phyloP scores from a whole-genome alignment of 768 basidiomycete species.

The Galerina marginata region DNA sequence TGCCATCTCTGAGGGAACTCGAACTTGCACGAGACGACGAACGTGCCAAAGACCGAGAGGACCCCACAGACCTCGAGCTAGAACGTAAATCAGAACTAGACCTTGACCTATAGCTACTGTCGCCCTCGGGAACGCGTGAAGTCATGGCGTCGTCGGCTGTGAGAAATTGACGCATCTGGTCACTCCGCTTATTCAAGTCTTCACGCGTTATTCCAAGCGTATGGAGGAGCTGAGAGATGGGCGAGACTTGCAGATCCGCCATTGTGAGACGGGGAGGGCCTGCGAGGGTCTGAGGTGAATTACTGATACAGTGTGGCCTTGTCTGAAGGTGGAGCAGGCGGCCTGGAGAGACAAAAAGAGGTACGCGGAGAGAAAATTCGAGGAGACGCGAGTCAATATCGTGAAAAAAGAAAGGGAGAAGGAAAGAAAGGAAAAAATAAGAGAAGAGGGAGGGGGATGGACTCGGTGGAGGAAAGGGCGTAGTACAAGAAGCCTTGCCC shows the following conservation, averaged over 20 bases:
- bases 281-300: slow-evolving; percentile 9
- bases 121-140: slow-evolving; percentile 49
- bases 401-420: neutral
- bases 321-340: slow-evolving; percentile 10
- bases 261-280: slow-evolving; percentile 32
- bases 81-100: slow-evolving; percentile 40
- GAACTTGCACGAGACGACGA: slow-evolving; percentile 52
- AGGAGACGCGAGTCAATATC: neutral
- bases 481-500: slow-evolving; percentile 16
- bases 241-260: slow-evolving; percentile 56
- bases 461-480: slow-evolving; percentile 16
- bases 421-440: slow-evolving; percentile 18
- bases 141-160: slow-evolving; percentile 54
- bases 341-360: slow-evolving; percentile 17
- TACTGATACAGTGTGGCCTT: slow-evolving; percentile 21
- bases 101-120: slow-evolving; percentile 37
- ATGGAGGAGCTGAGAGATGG: slow-evolving; percentile 73
- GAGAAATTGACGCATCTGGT: slow-evolving; percentile 83
- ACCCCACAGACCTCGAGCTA: slow-evolving; percentile 40
- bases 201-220: slow-evolving; percentile 79
- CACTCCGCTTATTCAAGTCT: slow-evolving; percentile 71
- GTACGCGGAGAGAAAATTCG: neutral
- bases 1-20: slow-evolving; percentile 55
- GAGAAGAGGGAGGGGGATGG: slow-evolving; percentile 16
- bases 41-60: slow-evolving; percentile 45